These are phyloP conservation scores for Aspergillus coremiiformis DNA, from an alignment of 495 filamentous ascomycete genomes.

Conservation along the genomic window DNA sequence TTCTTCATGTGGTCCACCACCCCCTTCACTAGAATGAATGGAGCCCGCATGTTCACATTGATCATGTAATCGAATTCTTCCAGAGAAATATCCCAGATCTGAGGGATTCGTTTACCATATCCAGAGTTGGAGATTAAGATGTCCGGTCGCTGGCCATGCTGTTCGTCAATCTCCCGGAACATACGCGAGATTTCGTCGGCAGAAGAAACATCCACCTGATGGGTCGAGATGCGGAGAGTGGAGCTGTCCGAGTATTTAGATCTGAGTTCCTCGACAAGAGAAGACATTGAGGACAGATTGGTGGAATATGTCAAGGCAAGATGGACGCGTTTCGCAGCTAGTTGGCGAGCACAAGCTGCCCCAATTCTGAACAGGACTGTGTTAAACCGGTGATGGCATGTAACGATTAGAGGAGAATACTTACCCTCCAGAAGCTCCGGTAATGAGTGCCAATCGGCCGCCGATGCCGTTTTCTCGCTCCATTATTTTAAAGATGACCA, in stretches of 20 bases:
- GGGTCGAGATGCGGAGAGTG: slow-evolving; percentile 42
- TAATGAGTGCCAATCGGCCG: slow-evolving; percentile 56
- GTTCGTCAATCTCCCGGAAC: slow-evolving; percentile 42
- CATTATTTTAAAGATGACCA: background rate
- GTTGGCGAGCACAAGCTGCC: slow-evolving; percentile 49
- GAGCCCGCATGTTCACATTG: slow-evolving; percentile 56
- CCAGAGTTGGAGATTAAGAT: slow-evolving; percentile 57
- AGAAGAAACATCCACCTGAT: slow-evolving; percentile 50
- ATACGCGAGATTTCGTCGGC: slow-evolving; percentile 44
- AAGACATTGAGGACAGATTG: slow-evolving; percentile 39
- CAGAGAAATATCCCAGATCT: slow-evolving; percentile 45
- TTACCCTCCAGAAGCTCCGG: slow-evolving; percentile 60
- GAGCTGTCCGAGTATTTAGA: slow-evolving; percentile 19
- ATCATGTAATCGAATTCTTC: slow-evolving; percentile 64
- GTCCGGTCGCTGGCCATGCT: slow-evolving; percentile 51
- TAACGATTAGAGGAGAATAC: slow-evolving; percentile 1
- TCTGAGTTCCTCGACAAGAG: slow-evolving; percentile 36
- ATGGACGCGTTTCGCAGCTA: slow-evolving; percentile 45
- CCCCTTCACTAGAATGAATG: slow-evolving; percentile 59
- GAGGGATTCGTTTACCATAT: slow-evolving; percentile 41
- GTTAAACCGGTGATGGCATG: slow-evolving; percentile 2
- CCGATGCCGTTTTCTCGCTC: slow-evolving; percentile 41
- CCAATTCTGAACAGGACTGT: slow-evolving; percentile 43
- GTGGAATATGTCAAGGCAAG: slow-evolving; percentile 57
- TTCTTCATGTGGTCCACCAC: slow-evolving; percentile 57